Evolutionary conservation across 2,329 filamentous ascomycete species (phyloP), one percentile per base, ranked within the genome.

Genomic region (Cytospora paraplurivora): DNA sequence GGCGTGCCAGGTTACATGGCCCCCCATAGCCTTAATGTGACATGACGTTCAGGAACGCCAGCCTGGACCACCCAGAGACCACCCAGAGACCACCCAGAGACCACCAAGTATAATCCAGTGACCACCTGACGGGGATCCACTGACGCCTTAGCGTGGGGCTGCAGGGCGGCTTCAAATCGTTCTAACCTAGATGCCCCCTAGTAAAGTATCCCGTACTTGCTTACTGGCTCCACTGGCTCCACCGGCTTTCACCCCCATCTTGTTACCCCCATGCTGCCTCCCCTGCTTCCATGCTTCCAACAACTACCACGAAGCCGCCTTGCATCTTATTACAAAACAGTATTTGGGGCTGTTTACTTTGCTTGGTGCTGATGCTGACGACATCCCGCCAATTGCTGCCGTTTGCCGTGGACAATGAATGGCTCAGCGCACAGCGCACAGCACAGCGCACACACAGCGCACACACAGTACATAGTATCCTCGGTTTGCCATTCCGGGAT

Each of bases 271-370:
- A 47, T 47, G 8, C 17, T 8, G n/a, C n/a, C n/a, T 47, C 51
- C 59, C n/a, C 34, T 33, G 56, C 56, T 49, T 59, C 52, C 55
- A 54, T 15, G 61, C 15, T 58, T 62, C 44, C 37, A 34, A 55
- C 38, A 52, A 15, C 44, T 61, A 50, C 51, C 56, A 62, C 51
- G 63, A 60, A 47, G 52, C 33, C 17, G 32, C 52, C 56, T 64
- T 64, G 57, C 57, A 66, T 62, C 54, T 60, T 35, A 66, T 66
- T 64, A 66, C 64, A 66, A 57, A 66, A 62, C 64, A 53, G 38
- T 66, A 59, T 59, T 55, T 56, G 58, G 38, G 35, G 17, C 7
- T n/a, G 44, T n/a, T 1, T 19, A 4, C 17, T 19, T 44, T 44
- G n/a, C 41, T 41, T 44, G 41, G 7, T 8, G 41, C 41, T 19